Conservation (phyloP, 2,329 filamentous ascomycete genomes). For the Pseudogymnoascus sp. region DNA sequence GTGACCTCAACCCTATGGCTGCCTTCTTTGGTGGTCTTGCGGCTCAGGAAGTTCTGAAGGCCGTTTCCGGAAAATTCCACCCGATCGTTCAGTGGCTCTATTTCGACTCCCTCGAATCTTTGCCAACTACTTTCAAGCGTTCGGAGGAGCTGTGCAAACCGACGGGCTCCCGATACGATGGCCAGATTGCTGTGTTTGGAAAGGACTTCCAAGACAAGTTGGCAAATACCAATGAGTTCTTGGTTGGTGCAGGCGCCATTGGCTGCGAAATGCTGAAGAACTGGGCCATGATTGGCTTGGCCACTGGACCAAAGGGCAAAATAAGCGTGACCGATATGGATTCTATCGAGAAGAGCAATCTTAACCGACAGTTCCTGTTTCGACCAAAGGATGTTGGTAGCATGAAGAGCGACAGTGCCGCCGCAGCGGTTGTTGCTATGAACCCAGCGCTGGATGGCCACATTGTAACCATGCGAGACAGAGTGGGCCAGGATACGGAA, state of each 20-base stretch:
- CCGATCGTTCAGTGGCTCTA: slow-evolving; percentile 96
- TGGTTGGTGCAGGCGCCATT: slow-evolving; percentile 94
- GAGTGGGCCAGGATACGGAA: slow-evolving; percentile 87
- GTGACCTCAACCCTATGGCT: slow-evolving; percentile 85
- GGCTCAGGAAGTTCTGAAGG: slow-evolving; percentile 92
- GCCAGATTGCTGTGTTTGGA: slow-evolving; percentile 94
- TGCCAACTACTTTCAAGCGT: slow-evolving; percentile 66
- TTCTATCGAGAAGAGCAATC: slow-evolving; percentile 96
- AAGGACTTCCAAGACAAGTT: slow-evolving; percentile 91
- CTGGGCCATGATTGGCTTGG: slow-evolving; percentile 97
- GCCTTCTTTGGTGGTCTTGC: slow-evolving; percentile 91
- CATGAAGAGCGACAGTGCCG: slow-evolving; percentile 93
- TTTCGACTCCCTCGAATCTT: slow-evolving; percentile 94
- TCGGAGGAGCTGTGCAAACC: slow-evolving; percentile 86
- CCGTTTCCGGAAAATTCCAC: slow-evolving; percentile 94
- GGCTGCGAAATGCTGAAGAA: slow-evolving; percentile 99
- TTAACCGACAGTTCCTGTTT: slow-evolving; percentile 97
- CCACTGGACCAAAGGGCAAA: slow-evolving; percentile 76
- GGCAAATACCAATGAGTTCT: slow-evolving; percentile 80
- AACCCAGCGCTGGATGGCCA: slow-evolving; percentile 86
- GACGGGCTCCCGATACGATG: slow-evolving; percentile 79
- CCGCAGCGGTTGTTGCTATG: slow-evolving; percentile 85
- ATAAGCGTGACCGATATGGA: slow-evolving; percentile 97
- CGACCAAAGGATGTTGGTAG: slow-evolving; percentile 86
- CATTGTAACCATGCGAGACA: slow-evolving; percentile 77